Evolutionary conservation across 169 alveolate genomes (phyloP), one percentile per base, ranked within the genome.

Genomic region (Fabrea salina): DNA sequence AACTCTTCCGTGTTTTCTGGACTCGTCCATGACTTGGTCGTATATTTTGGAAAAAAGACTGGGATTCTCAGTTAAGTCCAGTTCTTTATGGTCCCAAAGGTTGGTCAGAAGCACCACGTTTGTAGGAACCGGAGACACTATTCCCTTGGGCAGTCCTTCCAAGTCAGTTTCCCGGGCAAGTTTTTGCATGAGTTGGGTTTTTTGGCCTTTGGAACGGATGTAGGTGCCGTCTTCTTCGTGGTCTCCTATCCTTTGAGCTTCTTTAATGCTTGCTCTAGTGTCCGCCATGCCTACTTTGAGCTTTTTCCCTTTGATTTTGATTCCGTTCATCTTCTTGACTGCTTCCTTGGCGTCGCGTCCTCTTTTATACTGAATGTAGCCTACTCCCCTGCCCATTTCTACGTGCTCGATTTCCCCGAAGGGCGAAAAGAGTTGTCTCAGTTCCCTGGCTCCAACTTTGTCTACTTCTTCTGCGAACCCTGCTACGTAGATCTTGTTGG

Each of bases 341-440:
- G 99, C 99, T 58, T 96, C 99, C 83, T 91, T 94, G 7, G 99
- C 99, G 80, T 97, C 99, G 27, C 95, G 93, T 5, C 97, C 93
- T 59, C 94, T 85, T 72, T 93, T 93, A 88, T 91, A 97, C 79
- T 88, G 88, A 5, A 98, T 82, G 82, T 92, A 91, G 19, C 98
- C 99, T 82, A 89, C 93, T 5, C 99, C 99, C 68, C 91, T 89
- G 58, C 92, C 95, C 32, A 98, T 83, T 79, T 96, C 98, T 39
- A 98, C 97, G 16, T 89, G 86, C 49, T 91, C 95, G 56, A 98
- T 96, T 47, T 90, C 97, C 5, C 99, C 99, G 85, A 97, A 97
- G 6, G 98, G 97, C 33, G 94, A 85, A 85, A 98, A 98, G 57
- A 98, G 82, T 66, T 93, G 92, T 75, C 95, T 86, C 22, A 98